Base-by-base conservation (phyloP, 176 grass and related monocot genomes). In the Bromus sterilis region DNA sequence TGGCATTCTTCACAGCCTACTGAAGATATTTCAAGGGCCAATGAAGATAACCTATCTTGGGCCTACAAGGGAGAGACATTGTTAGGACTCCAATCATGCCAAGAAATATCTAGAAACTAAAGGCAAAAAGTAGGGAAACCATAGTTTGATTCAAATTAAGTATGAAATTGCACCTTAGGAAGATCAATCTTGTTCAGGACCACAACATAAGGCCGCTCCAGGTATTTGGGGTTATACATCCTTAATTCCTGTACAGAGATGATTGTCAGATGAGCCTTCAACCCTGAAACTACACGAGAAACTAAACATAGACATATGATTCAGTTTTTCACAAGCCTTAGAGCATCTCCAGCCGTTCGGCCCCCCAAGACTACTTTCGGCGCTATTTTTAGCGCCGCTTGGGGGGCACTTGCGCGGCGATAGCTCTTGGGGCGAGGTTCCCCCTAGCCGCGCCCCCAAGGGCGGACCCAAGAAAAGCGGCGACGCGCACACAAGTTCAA, bases 121-220 rank as follows among this genome's bases (percentile, higher is more conserved):
- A 37, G 10, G 56, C 20, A 16, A 2, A 68, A 23, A 61, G 18
- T 23, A 73, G 29, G 25, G 86, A 53, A 24, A 70, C 16, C 57
- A 71, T 13, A 78, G 25, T 11, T 66, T 56, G 8, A 84, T n/a
- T 41, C 28, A 78, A 70, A 64, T 44, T 36, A 66, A 77, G 33
- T 20, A 78, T 2, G 23, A 33, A 43, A 76, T 40, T 77, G 76
- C 66, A 98, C 95, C 92, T 98, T 87, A 76, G 88, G 84, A 58
- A 98, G 83, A 88, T 98, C 95, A 84, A 94, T 98, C 84, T 98
- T 98, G 86, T 98, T 98, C 59, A 98, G 84, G 23, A 98, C 88
- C 32, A 98, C 95, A 75, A 98, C 83, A 30, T 89, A 98, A 66
- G 95, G 92, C 57, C 92, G 86, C 78, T 89, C 81, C 66, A 98